phyloP scores from a whole-genome alignment of 2,329 filamentous ascomycete genomes.

The Alternaria longipes region DNA sequence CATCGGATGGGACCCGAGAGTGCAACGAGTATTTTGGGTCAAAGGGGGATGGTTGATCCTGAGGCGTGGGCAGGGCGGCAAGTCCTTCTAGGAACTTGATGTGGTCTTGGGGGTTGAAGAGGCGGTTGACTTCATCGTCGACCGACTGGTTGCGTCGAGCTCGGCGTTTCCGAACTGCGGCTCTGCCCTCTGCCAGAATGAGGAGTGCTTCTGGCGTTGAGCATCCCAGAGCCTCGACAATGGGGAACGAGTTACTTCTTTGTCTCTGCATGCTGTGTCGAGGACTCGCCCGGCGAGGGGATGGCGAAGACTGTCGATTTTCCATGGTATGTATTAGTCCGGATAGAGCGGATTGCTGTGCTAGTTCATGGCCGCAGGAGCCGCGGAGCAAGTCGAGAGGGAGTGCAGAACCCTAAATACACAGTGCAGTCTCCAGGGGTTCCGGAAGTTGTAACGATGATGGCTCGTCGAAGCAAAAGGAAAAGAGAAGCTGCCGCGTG shows the following conservation, averaged over 20 bases:
- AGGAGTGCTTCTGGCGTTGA: conserved; percentile 48
- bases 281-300: conserved; percentile 25
- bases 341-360: conserved; percentile 26
- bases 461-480: conserved; percentile 13
- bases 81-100: conserved; percentile 38
- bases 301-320: conserved; percentile 35
- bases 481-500: conserved; percentile 15
- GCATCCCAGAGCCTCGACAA: conserved; percentile 47
- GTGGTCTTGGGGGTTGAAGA: conserved; percentile 44
- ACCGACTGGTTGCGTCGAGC: conserved; percentile 36
- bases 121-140: conserved; percentile 28
- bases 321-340: conserved; percentile 36
- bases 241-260: conserved; percentile 49
- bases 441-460: neutral
- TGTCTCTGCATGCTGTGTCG: conserved; percentile 40
- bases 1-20: conserved; percentile 40
- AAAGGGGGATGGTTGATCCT: conserved; percentile 20
- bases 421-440: neutral
- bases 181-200: conserved; percentile 47
- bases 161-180: conserved; percentile 44
- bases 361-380: conserved; percentile 36
- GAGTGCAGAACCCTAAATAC: conserved; percentile 1
- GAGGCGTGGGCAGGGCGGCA: conserved; percentile 19
- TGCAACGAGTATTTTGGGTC: conserved; percentile 26
- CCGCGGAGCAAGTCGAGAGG: conserved; percentile 23